These are phyloP conservation scores for Colletotrichum spinosum DNA, from an alignment of 2,329 filamentous ascomycete species.

Conservation along the genomic window DNA sequence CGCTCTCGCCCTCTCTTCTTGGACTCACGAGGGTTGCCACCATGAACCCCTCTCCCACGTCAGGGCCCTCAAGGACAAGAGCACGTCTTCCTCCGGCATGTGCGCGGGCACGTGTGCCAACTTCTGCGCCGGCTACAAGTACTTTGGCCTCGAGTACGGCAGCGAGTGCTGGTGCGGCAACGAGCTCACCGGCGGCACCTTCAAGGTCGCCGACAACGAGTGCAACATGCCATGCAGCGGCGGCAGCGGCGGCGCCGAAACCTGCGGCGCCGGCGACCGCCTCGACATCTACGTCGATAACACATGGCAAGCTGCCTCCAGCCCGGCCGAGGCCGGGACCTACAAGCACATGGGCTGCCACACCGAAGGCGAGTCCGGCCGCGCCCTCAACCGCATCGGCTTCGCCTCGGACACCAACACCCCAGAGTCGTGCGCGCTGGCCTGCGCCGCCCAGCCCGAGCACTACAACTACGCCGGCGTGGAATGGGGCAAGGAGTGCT, in stretches of 20 bases:
- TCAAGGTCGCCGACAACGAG: conserved; percentile 40
- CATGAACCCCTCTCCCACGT: conserved; percentile 3
- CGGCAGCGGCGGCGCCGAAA: neutral
- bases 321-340: conserved; percentile 17
- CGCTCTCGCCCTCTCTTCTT: neutral
- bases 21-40: neutral
- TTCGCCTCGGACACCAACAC: conserved; percentile 49
- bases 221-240: conserved; percentile 5
- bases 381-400: conserved; percentile 45
- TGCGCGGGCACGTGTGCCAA: conserved; percentile 47
- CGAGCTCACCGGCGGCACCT: conserved; percentile 43
- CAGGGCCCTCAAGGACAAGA: conserved; percentile 45
- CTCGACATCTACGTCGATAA: conserved; percentile 21
- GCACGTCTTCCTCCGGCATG: conserved; percentile 43
- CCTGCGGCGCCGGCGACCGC: conserved; percentile 1
- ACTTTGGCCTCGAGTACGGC: conserved; percentile 51
- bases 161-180: conserved; percentile 50
- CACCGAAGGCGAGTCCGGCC: conserved; percentile 28
- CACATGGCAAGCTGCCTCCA: conserved; percentile 36
- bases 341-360: conserved; percentile 6
- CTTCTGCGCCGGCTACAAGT: conserved; percentile 50
- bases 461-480: conserved; percentile 54
- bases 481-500: conserved; percentile 59
- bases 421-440: conserved; percentile 50
- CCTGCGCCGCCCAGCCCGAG: conserved; percentile 49